These are phyloP conservation scores for Vitis rupestris DNA, from an alignment of 164 flowering plant genomes.

Conservation along the genomic window DNA sequence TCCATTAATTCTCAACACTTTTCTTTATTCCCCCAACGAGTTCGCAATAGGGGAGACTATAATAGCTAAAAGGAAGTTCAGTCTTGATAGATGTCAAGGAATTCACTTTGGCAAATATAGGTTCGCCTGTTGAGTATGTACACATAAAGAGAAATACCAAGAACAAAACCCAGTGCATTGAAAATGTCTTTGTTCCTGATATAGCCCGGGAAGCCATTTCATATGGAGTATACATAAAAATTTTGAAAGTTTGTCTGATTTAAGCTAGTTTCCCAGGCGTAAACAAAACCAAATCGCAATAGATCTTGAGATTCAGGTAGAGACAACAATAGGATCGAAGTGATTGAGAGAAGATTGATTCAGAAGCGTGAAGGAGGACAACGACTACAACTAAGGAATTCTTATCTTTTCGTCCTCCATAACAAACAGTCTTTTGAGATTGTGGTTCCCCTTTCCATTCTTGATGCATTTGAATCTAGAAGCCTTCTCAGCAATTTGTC, in stretches of 20 bases:
- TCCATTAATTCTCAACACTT: slow-evolving; percentile 24
- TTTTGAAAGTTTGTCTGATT: neutral
- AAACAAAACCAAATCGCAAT: neutral
- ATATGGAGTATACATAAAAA: neutral
- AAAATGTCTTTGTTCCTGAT: neutral
- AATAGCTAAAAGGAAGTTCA: slow-evolving; percentile 33
- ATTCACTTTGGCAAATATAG: slow-evolving; percentile 29
- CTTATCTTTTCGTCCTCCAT: too few relatives aligned
- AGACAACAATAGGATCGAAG: too few relatives aligned
- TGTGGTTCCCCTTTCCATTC: too few relatives aligned
- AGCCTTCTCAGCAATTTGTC: too few relatives aligned
- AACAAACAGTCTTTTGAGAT: too few relatives aligned
- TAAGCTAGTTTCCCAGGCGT: neutral
- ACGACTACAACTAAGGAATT: too few relatives aligned
- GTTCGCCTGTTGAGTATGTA: slow-evolving; percentile 22
- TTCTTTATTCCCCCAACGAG: slow-evolving; percentile 26
- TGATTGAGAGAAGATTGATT: too few relatives aligned
- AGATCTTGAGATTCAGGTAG: too few relatives aligned
- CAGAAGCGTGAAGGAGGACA: too few relatives aligned
- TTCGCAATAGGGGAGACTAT: slow-evolving; percentile 31
- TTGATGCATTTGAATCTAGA: too few relatives aligned
- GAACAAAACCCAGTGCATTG: neutral
- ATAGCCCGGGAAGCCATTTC: slow-evolving; percentile 9
- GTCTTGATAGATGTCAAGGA: slow-evolving; percentile 36
- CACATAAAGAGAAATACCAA: slow-evolving; percentile 23